phyloP scores from a whole-genome alignment of 805 yeast species.

The Yarrowia sp. region DNA sequence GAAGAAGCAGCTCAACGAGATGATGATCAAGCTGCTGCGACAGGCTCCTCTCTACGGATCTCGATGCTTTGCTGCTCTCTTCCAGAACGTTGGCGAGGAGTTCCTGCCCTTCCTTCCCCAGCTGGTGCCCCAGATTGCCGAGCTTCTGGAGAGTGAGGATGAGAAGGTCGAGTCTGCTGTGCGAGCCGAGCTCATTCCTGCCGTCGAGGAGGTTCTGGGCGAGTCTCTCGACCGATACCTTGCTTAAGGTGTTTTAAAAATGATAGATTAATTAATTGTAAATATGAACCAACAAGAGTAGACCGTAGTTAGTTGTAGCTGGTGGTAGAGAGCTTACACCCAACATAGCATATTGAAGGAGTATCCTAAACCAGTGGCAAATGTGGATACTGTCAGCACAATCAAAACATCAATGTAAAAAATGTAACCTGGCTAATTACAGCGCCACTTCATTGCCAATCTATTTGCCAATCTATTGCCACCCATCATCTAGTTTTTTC shows the following conservation, averaged over 20 bases:
- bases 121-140: slow-evolving; percentile 93
- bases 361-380: too few species aligned
- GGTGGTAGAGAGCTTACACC: too few species aligned
- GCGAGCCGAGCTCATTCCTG: slow-evolving; percentile 84
- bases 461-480: neutral
- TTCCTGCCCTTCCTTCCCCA: slow-evolving; percentile 92
- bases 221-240: slow-evolving; percentile 74
- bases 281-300: neutral
- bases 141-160: slow-evolving; percentile 90
- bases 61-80: slow-evolving; percentile 72
- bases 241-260: slow-evolving; percentile 30
- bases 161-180: slow-evolving; percentile 91
- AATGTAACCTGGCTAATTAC: too few species aligned
- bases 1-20: slow-evolving; percentile 68
- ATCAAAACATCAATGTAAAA: too few species aligned
- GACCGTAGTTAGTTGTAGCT: too few species aligned
- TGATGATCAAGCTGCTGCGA: slow-evolving; percentile 65
- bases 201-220: slow-evolving; percentile 87
- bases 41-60: slow-evolving; percentile 75
- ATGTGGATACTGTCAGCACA: neutral
- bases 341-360: too few species aligned
- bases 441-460: neutral
- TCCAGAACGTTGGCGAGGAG: slow-evolving; percentile 82
- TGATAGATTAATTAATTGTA: neutral
- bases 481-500: too few species aligned